A percentile compares a stretch with the other conserved stretches of the same genome.
Conservation (phyloP, 1,139 yeast genomes). For the Geotrichum klebahnii region DNA sequence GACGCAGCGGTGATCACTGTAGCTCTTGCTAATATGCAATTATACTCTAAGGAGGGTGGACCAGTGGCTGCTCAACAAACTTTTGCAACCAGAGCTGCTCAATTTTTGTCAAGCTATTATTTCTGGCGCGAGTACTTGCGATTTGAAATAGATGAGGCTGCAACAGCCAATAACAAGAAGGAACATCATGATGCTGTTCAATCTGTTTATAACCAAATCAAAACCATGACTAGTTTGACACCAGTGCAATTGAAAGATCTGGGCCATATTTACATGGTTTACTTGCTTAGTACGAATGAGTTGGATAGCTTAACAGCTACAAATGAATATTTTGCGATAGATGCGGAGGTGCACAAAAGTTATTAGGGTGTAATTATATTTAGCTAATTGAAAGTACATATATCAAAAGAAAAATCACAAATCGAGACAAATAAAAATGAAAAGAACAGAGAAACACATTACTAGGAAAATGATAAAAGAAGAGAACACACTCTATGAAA, state of each 20-base stretch:
- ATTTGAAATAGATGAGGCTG: slow-evolving; percentile 32
- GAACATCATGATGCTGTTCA: slow-evolving; percentile 12
- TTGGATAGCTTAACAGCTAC: slow-evolving; percentile 10
- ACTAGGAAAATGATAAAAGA: not conserved
- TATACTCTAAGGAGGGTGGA: slow-evolving; percentile 27
- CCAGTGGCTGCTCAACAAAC: slow-evolving; percentile 29
- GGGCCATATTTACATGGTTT: slow-evolving; percentile 37
- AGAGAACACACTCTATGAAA: not conserved
- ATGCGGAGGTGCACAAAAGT: slow-evolving; percentile 14
- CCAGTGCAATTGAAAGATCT: slow-evolving; percentile 33
- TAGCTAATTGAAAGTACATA: too few relatives aligned
- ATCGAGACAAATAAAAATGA: too few relatives aligned
- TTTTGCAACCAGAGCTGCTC: slow-evolving; percentile 26
- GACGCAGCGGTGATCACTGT: slow-evolving; percentile 22
- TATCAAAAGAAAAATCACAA: too few relatives aligned
- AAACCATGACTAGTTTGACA: slow-evolving; percentile 25
- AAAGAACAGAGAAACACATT: not conserved
- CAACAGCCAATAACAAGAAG: slow-evolving; percentile 5
- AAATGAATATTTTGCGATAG: slow-evolving; percentile 20
- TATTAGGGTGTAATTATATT: not conserved
- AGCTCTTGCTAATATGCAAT: slow-evolving; percentile 20
- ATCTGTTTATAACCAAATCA: slow-evolving; percentile 18
- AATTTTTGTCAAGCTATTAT: slow-evolving; percentile 30
- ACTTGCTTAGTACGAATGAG: slow-evolving; percentile 27
- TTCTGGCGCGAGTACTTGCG: slow-evolving; percentile 38